Evolutionary conservation across 257 asterid genomes (phyloP).

Genomic region (Solanum sitiens): DNA sequence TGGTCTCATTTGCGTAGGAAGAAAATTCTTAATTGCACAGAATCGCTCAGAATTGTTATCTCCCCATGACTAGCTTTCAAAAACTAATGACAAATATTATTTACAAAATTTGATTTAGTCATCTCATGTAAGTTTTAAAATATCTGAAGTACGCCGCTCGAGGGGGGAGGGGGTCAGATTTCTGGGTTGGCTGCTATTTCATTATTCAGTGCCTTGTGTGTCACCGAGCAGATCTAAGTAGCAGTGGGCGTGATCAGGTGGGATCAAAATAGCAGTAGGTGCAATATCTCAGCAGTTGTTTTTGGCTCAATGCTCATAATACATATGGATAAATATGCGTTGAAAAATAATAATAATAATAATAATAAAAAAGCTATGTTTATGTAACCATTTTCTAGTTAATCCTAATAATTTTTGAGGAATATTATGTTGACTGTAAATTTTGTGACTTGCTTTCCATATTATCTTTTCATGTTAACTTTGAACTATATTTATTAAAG

Average conservation of each 20-base stretch:
- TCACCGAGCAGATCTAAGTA: neutral
- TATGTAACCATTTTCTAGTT: neutral
- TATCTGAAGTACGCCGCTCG: neutral
- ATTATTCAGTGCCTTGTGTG: neutral
- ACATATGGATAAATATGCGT: neutral
- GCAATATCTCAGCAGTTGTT: neutral
- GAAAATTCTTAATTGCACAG: neutral
- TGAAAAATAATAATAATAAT: neutral
- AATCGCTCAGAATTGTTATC: neutral
- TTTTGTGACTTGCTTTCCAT: neutral
- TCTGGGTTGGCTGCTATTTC: neutral
- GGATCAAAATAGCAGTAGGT: neutral
- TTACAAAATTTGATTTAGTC: neutral
- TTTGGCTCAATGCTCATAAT: neutral
- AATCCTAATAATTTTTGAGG: neutral
- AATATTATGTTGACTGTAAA: neutral
- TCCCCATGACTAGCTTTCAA: neutral
- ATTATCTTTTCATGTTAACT: neutral
- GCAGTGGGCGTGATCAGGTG: neutral
- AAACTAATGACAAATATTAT: neutral
- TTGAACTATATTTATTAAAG: neutral
- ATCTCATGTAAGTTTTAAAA: neutral
- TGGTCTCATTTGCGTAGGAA: neutral
- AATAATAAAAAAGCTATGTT: neutral
- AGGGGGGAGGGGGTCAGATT: neutral